Percentiles rank a stretch among this genome's conserved stretches.
These are phyloP conservation scores for Boletus tylopilopsis DNA, from an alignment of 768 basidiomycete genomes.

Conservation along the genomic window DNA sequence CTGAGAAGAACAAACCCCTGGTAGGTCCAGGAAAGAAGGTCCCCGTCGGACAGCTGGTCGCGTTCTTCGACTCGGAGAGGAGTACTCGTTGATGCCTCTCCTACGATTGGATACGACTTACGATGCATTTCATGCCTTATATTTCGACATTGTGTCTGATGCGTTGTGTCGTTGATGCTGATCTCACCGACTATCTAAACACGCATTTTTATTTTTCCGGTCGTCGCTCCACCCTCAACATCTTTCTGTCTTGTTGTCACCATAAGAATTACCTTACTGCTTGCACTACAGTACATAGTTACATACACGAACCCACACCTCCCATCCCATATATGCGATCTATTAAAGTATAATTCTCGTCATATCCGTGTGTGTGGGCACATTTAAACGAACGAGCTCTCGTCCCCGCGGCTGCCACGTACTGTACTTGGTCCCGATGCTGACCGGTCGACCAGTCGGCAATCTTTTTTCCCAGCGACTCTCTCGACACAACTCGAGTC, in stretches of 20 bases:
- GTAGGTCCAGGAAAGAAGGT: conserved; percentile 51
- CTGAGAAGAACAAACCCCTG: conserved; percentile 36
- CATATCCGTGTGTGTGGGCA: too few species aligned
- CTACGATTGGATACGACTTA: neutral
- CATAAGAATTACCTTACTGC: conserved; percentile 3
- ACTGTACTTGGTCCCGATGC: too few species aligned
- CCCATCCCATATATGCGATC: too few species aligned
- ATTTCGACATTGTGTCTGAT: neutral
- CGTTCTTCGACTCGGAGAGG: conserved; percentile 65
- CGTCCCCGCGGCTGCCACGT: too few species aligned
- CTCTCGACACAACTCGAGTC: too few species aligned
- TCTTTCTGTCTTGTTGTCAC: too few species aligned
- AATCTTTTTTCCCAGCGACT: too few species aligned
- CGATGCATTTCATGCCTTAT: neutral
- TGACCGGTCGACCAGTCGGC: too few species aligned
- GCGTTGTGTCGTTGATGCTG: neutral
- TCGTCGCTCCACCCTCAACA: too few species aligned
- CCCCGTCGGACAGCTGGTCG: conserved; percentile 72
- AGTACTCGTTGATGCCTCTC: neutral
- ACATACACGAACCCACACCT: neutral
- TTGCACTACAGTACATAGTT: conserved; percentile 4
- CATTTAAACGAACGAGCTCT: too few species aligned
- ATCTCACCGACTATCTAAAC: too few species aligned
- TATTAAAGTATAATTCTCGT: too few species aligned
- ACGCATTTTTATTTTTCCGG: neutral